Evolutionary conservation across 2,329 filamentous ascomycete species (phyloP).

Genomic region (Monosporascus sp.): DNA sequence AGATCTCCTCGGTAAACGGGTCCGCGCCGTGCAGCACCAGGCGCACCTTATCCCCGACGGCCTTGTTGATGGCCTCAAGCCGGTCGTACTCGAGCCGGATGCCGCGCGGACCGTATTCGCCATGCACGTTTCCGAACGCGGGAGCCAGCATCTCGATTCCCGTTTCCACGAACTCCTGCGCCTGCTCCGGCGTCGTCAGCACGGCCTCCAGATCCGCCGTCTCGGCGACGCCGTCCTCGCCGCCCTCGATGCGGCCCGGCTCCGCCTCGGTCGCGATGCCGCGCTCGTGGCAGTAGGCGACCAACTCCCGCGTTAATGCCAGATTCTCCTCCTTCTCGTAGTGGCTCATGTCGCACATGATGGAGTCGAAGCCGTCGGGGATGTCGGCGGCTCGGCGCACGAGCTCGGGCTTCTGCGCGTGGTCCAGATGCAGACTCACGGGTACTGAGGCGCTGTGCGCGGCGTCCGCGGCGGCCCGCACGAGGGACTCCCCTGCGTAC

Average conservation of each 20-base stretch:
- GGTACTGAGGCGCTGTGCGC: constrained; percentile 54
- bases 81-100: constrained; percentile 32
- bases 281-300: constrained; percentile 56
- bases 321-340: constrained; percentile 69
- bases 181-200: constrained; percentile 61
- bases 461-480: constrained; percentile 51
- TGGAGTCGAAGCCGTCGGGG: constrained; percentile 59
- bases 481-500: constrained; percentile 55
- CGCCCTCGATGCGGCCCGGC: constrained; percentile 61
- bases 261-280: constrained; percentile 69
- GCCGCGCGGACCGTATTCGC: constrained; percentile 53
- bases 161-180: constrained; percentile 58
- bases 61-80: constrained; percentile 31
- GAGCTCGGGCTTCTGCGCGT: constrained; percentile 59
- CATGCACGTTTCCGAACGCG: constrained; percentile 66
- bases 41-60: constrained; percentile 40
- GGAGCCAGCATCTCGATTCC: constrained; percentile 66
- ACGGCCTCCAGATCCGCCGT: constrained; percentile 33
- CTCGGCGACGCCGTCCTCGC: constrained; percentile 65
- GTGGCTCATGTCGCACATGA: constrained; percentile 75
- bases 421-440: constrained; percentile 61
- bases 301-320: constrained; percentile 56
- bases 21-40: constrained; percentile 46
- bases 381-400: constrained; percentile 57
- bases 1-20: constrained; percentile 41